Evolutionary conservation across 176 grass and related monocot species (phyloP).

Genomic region (Microstegium vimineum): DNA sequence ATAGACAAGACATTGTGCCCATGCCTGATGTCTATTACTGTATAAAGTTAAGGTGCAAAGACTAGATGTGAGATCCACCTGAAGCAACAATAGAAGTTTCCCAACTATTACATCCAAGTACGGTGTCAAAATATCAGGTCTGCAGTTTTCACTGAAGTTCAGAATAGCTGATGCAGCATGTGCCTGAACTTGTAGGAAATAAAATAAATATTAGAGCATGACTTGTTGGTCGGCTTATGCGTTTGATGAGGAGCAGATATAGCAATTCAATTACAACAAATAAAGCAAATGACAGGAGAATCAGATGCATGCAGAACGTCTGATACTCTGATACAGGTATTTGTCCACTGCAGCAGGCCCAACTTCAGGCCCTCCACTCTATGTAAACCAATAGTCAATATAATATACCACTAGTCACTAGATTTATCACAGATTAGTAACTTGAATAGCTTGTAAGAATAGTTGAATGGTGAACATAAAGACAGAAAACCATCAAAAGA

Average conservation of each 20-base stretch:
- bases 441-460: neutral
- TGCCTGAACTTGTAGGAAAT: constrained; percentile 46
- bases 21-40: neutral
- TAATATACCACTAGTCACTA: neutral
- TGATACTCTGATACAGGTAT: neutral
- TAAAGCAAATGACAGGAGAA: neutral
- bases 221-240: neutral
- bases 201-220: constrained; percentile 27
- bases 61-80: constrained; percentile 44
- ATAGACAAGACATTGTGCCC: neutral
- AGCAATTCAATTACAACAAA: constrained; percentile 11
- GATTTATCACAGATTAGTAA: neutral
- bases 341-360: constrained; percentile 8
- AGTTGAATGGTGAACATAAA: neutral
- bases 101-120: constrained; percentile 82
- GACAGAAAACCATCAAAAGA: neutral
- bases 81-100: constrained; percentile 81
- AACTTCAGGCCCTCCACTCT: neutral
- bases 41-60: constrained; percentile 13
- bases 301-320: neutral
- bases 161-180: constrained; percentile 91
- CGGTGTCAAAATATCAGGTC: constrained; percentile 83
- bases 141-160: constrained; percentile 97
- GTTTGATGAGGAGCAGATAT: constrained; percentile 14
- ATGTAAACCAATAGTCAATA: neutral